phyloP scores from a whole-genome alignment of 2,329 filamentous ascomycete species.

The Fonsecaea pedrosoi region DNA sequence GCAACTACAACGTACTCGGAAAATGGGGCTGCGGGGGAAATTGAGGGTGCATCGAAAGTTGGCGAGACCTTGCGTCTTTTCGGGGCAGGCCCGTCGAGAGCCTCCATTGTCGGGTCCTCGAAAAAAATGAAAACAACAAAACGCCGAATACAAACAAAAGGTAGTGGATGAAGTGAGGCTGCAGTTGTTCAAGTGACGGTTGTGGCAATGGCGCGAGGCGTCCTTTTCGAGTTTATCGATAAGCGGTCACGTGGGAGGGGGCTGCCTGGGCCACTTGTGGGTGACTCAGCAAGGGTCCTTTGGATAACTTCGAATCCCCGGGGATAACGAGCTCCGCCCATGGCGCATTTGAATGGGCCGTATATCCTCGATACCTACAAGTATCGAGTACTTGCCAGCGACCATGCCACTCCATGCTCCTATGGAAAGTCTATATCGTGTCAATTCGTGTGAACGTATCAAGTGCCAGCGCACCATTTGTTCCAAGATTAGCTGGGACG shows the following conservation, averaged over 20 bases:
- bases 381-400: not conserved
- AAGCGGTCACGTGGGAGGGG: constrained; percentile 21
- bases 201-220: not conserved
- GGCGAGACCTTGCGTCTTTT: constrained; percentile 24
- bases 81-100: constrained; percentile 8
- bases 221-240: not conserved
- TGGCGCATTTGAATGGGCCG: too few relatives aligned
- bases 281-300: not conserved
- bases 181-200: constrained; percentile 1
- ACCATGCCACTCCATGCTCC: not conserved
- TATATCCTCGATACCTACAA: too few relatives aligned
- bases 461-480: not conserved
- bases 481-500: constrained; percentile 10
- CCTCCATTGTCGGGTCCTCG: constrained; percentile 17
- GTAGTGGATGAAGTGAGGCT: not conserved
- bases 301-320: not conserved
- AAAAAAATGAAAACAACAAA: not conserved
- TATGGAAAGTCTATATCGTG: not conserved
- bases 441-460: not conserved
- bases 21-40: constrained; percentile 24
- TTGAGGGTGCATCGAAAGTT: not conserved
- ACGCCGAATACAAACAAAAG: not conserved
- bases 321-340: not conserved
- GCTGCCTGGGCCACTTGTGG: not conserved
- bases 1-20: constrained; percentile 27